These are phyloP conservation scores for Eucommia ulmoides DNA, from an alignment of 257 asterid species.

Conservation along the genomic window DNA sequence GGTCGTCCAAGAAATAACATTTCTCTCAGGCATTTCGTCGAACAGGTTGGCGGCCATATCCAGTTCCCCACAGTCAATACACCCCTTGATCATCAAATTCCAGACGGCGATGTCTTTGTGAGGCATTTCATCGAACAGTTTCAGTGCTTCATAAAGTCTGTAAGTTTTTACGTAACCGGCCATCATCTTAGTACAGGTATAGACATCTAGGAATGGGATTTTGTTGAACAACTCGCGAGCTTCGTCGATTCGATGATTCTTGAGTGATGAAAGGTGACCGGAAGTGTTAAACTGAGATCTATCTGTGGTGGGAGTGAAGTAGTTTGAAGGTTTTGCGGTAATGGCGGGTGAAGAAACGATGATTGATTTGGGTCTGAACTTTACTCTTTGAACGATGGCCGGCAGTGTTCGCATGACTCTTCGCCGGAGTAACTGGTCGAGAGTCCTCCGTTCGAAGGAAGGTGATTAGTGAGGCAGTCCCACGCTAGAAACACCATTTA, in stretches of 20 bases:
- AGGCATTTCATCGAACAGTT: constrained; percentile 70
- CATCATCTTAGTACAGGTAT: constrained; percentile 51
- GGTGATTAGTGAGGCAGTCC: too few relatives aligned
- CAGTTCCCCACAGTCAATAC: constrained; percentile 42
- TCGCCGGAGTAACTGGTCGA: too few relatives aligned
- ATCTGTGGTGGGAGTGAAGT: too few relatives aligned
- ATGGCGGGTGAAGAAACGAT: too few relatives aligned
- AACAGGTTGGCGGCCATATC: constrained; percentile 50
- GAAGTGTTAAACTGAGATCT: too few relatives aligned
- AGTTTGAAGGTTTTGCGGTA: too few relatives aligned
- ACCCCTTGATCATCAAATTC: constrained; percentile 80
- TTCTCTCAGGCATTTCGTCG: constrained; percentile 56
- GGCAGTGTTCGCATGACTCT: too few relatives aligned
- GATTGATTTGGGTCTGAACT: too few relatives aligned
- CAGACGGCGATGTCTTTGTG: constrained; percentile 47
- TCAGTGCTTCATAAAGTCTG: constrained; percentile 48
- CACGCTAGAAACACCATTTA: too few relatives aligned
- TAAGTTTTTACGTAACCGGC: constrained; percentile 29
- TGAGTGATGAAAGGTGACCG: too few relatives aligned
- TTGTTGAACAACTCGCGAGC: constrained; percentile 20
- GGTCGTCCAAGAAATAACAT: constrained; percentile 77
- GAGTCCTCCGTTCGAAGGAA: too few relatives aligned
- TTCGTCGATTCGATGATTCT: constrained; percentile 23
- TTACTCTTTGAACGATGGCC: too few relatives aligned
- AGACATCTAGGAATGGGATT: constrained; percentile 33